Evolutionary conservation across 2,329 filamentous ascomycete species (phyloP), one percentile per base, ranked within the genome.

Genomic region (Akanthomyces lecanii): DNA sequence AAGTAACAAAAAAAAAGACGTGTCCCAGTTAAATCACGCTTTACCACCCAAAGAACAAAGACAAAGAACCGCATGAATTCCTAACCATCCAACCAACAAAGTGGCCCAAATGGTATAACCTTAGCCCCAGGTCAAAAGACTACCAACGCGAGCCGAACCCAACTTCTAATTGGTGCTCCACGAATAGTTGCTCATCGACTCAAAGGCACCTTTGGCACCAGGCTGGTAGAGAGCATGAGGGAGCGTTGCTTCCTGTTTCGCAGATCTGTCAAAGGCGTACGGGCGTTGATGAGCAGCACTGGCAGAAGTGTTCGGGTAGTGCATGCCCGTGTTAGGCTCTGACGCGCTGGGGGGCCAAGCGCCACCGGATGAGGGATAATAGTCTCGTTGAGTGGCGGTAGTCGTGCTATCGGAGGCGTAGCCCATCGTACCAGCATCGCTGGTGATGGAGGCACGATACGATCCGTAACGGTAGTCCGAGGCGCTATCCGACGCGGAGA

Each of bases 391-490:
- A 44, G 52, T 68, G 67, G 30, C 70, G 66, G 14, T 72, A 63
- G 40, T 66, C 66, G 28, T 68, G 16, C 66, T 68, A 23, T 76
- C 75, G 1, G 70, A 65, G 55, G 69, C 69, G 56, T 75, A 76
- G 21, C 66, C 67, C 5, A 72, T 63, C 10, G 72, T 71, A 7
- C 73, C 66, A 6, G 72, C 73, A 33, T 77, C 75, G 47, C 69
- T 70, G 50, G 75, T 63, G 54, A 67, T 69, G 7, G 73, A 69
- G 5, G 71, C 65, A 14, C 71, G 69, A 63, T 75, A 78, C 2
- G 82, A 78, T 3, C 81, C 80, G 66, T 86, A 86, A 59, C 84
- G 79, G 69, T 86, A 86, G 68, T 86, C 84, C 25, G 79, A 76
- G 0, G 82, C 74, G 4, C 78, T 70, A 47, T 84, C 82, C 56